Base-by-base conservation (phyloP, 345 rosid species). In the Citrus australasica region DNA sequence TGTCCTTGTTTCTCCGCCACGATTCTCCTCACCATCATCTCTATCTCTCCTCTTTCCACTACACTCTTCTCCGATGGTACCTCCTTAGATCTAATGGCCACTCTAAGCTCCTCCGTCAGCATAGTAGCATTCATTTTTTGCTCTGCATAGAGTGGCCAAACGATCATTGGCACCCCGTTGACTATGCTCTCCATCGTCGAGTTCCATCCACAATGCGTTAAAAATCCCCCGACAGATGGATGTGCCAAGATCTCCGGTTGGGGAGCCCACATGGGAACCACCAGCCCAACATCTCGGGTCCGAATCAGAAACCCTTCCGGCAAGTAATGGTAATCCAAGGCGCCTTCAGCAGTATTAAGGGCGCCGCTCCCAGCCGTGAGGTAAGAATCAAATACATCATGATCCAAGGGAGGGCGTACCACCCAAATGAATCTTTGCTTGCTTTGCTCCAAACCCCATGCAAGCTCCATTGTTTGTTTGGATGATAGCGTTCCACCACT, bases 121-220 rank as follows among this genome's bases (percentile, higher is more conserved):
- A 90, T 64, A 11, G 88, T 77, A 0, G 98, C 93, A 59, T 92
- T 93, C 93, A 93, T 84, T 69, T 77, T 76, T 22, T 93, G 97
- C 85, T 93, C 95, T 0, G 92, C 92, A 2, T 86, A 90, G 1
- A 93, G 78, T 2, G 98, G 98, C 95, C 97, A 92, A 1, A 84
- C 91, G 14, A 93, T 79, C 79, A 93, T 87, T 0, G 95, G 95
- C 27, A 89, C 85, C 25, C 97, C 98, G 9, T 76, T 88, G 3
- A 73, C 60, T 42, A 90, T 78, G n/a, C 97, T 88, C 79, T 90
- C 98, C 7, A 88, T 46, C 0, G 83, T 80, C 6, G 96, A 93
- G 38, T 87, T 88, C 97, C 96, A 90, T 7, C 97, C 98, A 10
- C 97, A 87, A 37, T 93, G 98, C 8, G 97, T 84, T 32, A 93